Conservation (phyloP, 306 rosid genomes). For the Elaeagnus macrophylla region DNA sequence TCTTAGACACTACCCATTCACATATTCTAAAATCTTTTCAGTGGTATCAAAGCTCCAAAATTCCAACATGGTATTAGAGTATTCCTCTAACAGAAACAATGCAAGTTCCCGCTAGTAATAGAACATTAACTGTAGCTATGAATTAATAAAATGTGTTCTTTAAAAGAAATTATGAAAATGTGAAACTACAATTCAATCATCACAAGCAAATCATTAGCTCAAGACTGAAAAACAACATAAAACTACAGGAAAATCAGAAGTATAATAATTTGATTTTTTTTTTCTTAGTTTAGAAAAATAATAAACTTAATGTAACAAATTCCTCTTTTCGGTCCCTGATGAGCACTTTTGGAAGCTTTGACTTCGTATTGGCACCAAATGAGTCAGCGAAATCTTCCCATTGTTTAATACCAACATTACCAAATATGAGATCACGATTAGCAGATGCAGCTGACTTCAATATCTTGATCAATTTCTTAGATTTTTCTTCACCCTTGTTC, state of each 20-base stretch:
- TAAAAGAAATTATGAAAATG: no score
- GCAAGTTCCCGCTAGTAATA: no score
- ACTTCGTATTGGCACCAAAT: conserved; percentile 42
- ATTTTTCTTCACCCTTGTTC: conserved; percentile 60
- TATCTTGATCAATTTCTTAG: conserved; percentile 57
- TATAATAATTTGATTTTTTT: conserved; percentile 3
- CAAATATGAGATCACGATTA: conserved; percentile 83
- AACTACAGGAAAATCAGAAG: conserved; percentile 7
- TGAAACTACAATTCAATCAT: no score
- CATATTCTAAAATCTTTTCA: no score
- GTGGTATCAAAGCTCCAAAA: no score
- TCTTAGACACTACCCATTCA: no score
- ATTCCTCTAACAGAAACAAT: no score
- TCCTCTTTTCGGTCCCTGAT: conserved; percentile 77
- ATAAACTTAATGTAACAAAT: conserved; percentile 56
- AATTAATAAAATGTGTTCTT: no score
- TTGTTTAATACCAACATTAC: conserved; percentile 76
- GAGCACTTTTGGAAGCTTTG: conserved; percentile 70
- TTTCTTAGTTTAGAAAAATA: background rate
- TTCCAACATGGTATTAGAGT: no score
- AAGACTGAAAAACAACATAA: conserved; percentile 4
- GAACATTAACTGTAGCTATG: no score
- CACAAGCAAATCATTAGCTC: background rate
- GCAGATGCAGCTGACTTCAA: conserved; percentile 91
- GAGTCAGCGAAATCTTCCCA: conserved; percentile 77